Evolutionary conservation across 73 alveolate species (phyloP), one percentile per base, ranked within the genome.

Genomic region (Paraurostyla sp.): DNA sequence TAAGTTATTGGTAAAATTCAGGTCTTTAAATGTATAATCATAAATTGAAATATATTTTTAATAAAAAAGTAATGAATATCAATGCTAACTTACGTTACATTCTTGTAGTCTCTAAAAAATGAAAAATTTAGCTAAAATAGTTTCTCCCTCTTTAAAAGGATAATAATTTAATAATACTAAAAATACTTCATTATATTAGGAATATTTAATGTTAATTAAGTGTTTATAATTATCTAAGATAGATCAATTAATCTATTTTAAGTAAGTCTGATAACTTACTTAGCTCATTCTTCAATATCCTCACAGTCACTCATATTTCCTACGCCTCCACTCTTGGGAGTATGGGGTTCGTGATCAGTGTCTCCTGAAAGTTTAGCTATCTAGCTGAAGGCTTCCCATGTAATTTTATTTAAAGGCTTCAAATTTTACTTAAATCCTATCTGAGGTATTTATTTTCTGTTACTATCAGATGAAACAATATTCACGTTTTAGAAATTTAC

Each of bases 331-430:
- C 75, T 43, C 41, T 51, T 0, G 29, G 89, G 89, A n/a, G 89
- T 78, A 54, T 54, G 63, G 13, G 89, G 89, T 36, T 78, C 89
- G 35, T 78, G 76, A 54, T 78, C 89, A 23, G 52, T 78, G 38
- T 78, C 89, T 27, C 89, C 89, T 6, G 89, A 43, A n/a, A 78
- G 78, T 36, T 78, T 78, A 36, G 89, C 89, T 32, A 78, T 78
- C 62, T 78, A 36, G 59, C 60, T 78, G 62, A 78, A 78, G 0
- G 76, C 60, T 20, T 78, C 89, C 80, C 76, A 78, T 23, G 76
- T 51, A 7, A 78, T 78, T 43, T 78, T 78, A 78, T 78, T 78
- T 0, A 78, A 60, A 3, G 89, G 89, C 50, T 78, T 73, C 52
- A 45, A 9, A 23, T 73, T n/a, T 27, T 62, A 29, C 51, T 23